Evolutionary conservation across 768 basidiomycete genomes (phyloP).

Genomic region (Boletellus ananiceps): DNA sequence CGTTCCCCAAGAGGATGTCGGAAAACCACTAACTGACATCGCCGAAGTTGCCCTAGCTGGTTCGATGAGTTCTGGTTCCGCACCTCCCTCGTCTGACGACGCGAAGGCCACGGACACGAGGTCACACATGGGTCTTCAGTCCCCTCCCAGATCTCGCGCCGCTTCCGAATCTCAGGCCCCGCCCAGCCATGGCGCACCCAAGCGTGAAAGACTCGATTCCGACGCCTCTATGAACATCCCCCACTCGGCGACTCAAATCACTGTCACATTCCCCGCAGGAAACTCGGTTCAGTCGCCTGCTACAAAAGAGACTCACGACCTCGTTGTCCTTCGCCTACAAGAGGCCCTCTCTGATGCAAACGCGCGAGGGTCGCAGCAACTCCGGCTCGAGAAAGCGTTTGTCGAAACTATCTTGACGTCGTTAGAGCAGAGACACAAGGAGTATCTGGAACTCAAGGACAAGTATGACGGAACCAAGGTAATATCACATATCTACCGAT

Average conservation of each 20-base stretch:
- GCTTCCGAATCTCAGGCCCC: slow-evolving; percentile 32
- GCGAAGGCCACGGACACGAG: slow-evolving; percentile 13
- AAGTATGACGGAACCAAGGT: slow-evolving; percentile 90
- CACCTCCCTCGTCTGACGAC: neutral
- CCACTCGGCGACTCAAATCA: slow-evolving; percentile 34
- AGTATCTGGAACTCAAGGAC: slow-evolving; percentile 59
- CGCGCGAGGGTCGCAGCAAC: slow-evolving; percentile 53
- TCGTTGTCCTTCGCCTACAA: slow-evolving; percentile 48
- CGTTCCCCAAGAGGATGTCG: slow-evolving; percentile 5
- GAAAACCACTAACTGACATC: neutral
- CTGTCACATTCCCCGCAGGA: slow-evolving; percentile 40
- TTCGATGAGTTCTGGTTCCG: neutral
- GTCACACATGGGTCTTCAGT: slow-evolving; percentile 11
- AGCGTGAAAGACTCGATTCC: slow-evolving; percentile 25
- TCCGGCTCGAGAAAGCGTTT: slow-evolving; percentile 70
- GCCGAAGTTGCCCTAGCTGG: neutral
- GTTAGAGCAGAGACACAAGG: slow-evolving; percentile 60
- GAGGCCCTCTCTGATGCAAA: slow-evolving; percentile 60
- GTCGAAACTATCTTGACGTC: slow-evolving; percentile 65
- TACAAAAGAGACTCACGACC: slow-evolving; percentile 37
- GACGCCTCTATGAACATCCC: slow-evolving; percentile 20
- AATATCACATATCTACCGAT: neutral
- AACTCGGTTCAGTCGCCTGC: slow-evolving; percentile 24
- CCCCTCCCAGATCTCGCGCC: slow-evolving; percentile 20
- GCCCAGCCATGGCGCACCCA: slow-evolving; percentile 2